Conservation (phyloP, 1,284 basidiomycete genomes). For the Malassezia equina region DNA sequence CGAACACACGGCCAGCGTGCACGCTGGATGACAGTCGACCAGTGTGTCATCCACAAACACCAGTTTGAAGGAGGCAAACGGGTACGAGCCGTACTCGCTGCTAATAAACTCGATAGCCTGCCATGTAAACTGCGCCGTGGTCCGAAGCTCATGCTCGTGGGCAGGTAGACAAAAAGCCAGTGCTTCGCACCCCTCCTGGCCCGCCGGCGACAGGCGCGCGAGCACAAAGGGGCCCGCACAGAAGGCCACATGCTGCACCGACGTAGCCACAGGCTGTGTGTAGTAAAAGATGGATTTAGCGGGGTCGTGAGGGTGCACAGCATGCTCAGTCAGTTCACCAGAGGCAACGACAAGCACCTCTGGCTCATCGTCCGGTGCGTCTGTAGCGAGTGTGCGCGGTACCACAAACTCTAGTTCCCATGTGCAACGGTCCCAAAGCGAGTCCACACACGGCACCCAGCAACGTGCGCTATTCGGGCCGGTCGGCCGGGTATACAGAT, state of each 20-base stretch:
- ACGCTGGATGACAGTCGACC: slow-evolving; percentile 62
- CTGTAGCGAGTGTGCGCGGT: slow-evolving; percentile 55
- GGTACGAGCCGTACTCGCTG: slow-evolving; percentile 88
- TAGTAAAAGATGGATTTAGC: slow-evolving; percentile 92
- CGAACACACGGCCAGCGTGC: slow-evolving; percentile 71
- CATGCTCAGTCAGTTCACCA: slow-evolving; percentile 57
- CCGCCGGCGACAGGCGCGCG: slow-evolving; percentile 20
- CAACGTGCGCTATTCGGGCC: slow-evolving; percentile 81
- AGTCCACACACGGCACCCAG: slow-evolving; percentile 95
- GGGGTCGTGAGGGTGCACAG: slow-evolving; percentile 84
- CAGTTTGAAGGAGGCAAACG: slow-evolving; percentile 80
- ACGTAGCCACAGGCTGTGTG: slow-evolving; percentile 74
- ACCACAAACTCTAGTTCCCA: slow-evolving; percentile 98
- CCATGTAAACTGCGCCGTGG: slow-evolving; percentile 65
- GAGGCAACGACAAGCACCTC: slow-evolving; percentile 70
- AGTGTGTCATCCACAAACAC: slow-evolving; percentile 83
- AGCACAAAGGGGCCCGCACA: slow-evolving; percentile 78
- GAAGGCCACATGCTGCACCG: slow-evolving; percentile 89
- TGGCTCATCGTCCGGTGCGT: background rate
- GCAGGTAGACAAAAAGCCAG: slow-evolving; percentile 88
- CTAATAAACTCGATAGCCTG: slow-evolving; percentile 84
- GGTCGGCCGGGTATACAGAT: slow-evolving; percentile 79
- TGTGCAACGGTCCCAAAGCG: slow-evolving; percentile 87
- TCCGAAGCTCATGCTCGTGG: slow-evolving; percentile 60
- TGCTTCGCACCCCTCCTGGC: slow-evolving; percentile 62